These are phyloP conservation scores for Cordyceps tenuipes DNA, from an alignment of 2,329 filamentous ascomycete genomes.

Conservation along the genomic window DNA sequence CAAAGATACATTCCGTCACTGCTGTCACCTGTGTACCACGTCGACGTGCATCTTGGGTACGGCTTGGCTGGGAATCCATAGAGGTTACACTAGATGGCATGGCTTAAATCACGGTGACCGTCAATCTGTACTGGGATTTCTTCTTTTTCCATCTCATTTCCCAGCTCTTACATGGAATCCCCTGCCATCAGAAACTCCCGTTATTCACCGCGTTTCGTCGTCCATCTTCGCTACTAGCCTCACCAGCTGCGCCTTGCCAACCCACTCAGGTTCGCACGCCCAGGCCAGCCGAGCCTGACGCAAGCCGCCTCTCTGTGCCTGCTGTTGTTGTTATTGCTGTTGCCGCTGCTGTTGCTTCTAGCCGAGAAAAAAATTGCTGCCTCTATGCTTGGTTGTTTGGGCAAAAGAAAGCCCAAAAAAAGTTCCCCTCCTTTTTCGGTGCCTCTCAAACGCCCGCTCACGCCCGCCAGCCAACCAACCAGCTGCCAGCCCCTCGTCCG, in stretches of 20 bases:
- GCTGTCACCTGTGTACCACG: not conserved
- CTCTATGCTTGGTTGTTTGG: not conserved
- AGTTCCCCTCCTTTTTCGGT: not conserved
- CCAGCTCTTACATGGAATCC: not conserved
- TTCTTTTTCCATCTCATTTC: not conserved
- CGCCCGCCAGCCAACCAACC: not conserved
- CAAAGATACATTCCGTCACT: not conserved
- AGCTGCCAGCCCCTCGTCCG: not conserved
- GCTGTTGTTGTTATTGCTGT: not conserved
- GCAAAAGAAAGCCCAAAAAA: not conserved
- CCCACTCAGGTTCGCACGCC: constrained; percentile 4
- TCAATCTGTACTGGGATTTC: not conserved
- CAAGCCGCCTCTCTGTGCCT: too few species aligned
- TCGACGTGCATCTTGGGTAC: not conserved
- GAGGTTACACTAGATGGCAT: not conserved
- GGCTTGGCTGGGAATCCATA: not conserved
- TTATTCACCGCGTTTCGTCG: not conserved
- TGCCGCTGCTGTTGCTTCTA: not conserved
- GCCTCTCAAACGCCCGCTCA: not conserved
- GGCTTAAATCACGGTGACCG: not conserved
- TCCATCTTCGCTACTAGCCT: not conserved
- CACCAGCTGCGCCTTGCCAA: not conserved
- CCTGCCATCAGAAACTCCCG: not conserved
- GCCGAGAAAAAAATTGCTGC: not conserved
- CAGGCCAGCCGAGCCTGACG: not conserved